A percentile compares a stretch with the other conserved stretches of the same genome.
Conservation (phyloP, 805 yeast genomes). For the Ogataea naganishii region DNA sequence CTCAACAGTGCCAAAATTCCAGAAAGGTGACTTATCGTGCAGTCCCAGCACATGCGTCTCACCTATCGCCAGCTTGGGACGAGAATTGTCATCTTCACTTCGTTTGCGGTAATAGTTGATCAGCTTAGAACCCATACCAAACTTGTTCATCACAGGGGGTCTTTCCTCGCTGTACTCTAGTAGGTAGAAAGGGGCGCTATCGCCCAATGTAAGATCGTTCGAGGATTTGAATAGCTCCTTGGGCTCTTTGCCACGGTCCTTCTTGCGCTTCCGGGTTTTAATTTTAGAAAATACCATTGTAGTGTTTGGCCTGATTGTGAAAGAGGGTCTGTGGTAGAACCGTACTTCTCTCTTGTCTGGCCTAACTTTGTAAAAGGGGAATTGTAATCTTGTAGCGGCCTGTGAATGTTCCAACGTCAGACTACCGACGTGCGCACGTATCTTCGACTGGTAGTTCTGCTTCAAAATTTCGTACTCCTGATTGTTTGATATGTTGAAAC, state of each 20-base stretch:
- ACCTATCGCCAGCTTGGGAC: conserved; percentile 86
- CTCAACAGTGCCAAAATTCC: conserved; percentile 97
- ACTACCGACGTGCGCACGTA: conserved; percentile 87
- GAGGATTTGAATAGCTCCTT: conserved; percentile 65
- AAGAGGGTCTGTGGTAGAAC: conserved; percentile 71
- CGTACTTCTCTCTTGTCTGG: conserved; percentile 61
- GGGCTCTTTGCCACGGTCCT: conserved; percentile 77
- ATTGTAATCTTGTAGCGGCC: conserved; percentile 80
- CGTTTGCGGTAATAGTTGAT: conserved; percentile 89
- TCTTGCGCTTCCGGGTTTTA: conserved; percentile 76
- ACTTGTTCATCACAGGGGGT: conserved; percentile 75
- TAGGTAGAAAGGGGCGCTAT: conserved; percentile 65
- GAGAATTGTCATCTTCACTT: conserved; percentile 66
- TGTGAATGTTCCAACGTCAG: conserved; percentile 84
- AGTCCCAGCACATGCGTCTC: conserved; percentile 95
- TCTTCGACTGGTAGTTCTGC: conserved; percentile 82
- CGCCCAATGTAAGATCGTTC: conserved; percentile 75
- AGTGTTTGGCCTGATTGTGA: conserved; percentile 71
- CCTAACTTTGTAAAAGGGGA: conserved; percentile 83
- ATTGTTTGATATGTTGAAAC: conserved; percentile 85
- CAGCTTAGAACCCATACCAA: conserved; percentile 93
- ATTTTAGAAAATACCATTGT: conserved; percentile 66
- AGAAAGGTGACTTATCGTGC: conserved; percentile 92
- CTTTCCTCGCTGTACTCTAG: conserved; percentile 88
- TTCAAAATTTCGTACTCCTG: conserved; percentile 73